Percentiles rank a stretch among this genome's conserved stretches.
These are phyloP conservation scores for Saccharomyces uvarum DNA, from an alignment of 1,139 yeast genomes.

Conservation along the genomic window DNA sequence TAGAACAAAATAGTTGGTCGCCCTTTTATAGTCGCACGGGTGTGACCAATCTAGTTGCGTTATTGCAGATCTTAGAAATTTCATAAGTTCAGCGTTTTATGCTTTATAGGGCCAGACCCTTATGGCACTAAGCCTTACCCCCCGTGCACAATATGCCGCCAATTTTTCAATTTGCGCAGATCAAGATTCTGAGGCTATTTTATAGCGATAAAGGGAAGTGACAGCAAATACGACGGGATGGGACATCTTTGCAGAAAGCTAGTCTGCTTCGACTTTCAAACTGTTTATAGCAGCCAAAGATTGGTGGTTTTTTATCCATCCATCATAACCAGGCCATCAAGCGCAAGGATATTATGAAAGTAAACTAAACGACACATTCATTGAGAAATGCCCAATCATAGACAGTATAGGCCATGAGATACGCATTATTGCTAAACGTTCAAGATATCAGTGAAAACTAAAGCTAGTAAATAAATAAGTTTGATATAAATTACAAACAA, in stretches of 20 bases:
- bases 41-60: not conserved
- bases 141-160: not conserved
- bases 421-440: not conserved
- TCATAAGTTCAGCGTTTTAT: not conserved
- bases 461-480: not conserved
- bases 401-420: not conserved
- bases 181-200: not conserved
- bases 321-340: not conserved
- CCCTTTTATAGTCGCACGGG: not conserved
- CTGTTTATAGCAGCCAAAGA: not conserved
- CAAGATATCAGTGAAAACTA: not conserved
- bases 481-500: not conserved
- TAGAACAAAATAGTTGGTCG: not conserved
- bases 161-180: not conserved
- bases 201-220: not conserved
- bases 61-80: not conserved
- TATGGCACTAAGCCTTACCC: not conserved
- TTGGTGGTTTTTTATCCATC: not conserved
- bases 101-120: not conserved
- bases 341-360: not conserved
- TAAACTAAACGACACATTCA: not conserved
- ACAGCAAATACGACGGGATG: not conserved
- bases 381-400: not conserved
- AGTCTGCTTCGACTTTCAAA: not conserved
- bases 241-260: not conserved